phyloP scores from a whole-genome alignment of 2,329 filamentous ascomycete species.

The Elsinoe australis region DNA sequence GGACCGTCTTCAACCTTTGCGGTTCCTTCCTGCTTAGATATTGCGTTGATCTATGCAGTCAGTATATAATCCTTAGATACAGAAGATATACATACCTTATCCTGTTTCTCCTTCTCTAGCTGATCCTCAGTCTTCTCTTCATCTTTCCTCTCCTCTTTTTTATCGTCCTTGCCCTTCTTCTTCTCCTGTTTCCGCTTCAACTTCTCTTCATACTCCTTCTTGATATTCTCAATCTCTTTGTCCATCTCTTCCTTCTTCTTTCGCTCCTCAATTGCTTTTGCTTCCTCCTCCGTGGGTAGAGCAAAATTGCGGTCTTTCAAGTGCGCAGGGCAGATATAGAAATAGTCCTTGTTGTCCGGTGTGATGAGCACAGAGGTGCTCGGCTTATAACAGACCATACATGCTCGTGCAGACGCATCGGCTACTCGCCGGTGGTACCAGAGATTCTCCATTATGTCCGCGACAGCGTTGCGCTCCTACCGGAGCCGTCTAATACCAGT shows the following conservation, averaged over 20 bases:
- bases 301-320: conserved; percentile 78
- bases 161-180: conserved; percentile 41
- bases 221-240: conserved; percentile 42
- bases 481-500: neutral
- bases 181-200: conserved; percentile 37
- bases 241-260: conserved; percentile 46
- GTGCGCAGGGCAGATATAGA: conserved; percentile 80
- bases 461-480: neutral
- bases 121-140: conserved; percentile 57
- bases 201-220: conserved; percentile 45
- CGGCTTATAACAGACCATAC: conserved; percentile 86
- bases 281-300: conserved; percentile 61
- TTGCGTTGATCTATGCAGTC: conserved; percentile 43
- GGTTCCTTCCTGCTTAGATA: conserved; percentile 42
- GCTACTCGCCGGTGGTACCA: conserved; percentile 84
- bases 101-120: conserved; percentile 56
- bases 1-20: conserved; percentile 56
- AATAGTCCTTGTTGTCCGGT: conserved; percentile 77
- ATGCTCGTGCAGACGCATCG: conserved; percentile 72
- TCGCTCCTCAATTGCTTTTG: conserved; percentile 48
- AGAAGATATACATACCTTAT: conserved; percentile 49
- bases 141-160: conserved; percentile 58
- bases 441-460: conserved; percentile 49
- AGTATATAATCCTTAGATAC: too few species aligned
- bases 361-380: conserved; percentile 82